Conservation (phyloP, 1,284 basidiomycete species). For the Mrakiaceae sp. region DNA sequence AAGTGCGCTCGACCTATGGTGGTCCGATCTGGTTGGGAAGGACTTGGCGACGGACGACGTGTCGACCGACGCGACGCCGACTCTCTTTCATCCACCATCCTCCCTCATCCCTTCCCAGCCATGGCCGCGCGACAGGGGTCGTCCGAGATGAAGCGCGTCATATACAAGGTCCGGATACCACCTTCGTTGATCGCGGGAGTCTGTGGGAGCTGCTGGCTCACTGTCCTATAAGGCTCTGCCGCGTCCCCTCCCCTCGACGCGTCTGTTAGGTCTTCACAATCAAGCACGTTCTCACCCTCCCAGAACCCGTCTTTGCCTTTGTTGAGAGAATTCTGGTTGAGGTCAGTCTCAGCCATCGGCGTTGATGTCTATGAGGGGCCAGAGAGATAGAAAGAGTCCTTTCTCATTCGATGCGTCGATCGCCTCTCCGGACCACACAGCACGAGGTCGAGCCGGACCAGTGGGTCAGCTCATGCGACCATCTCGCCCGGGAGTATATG, state of each 20-base stretch:
- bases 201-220: slow-evolving; percentile 2
- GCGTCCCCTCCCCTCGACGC: neutral
- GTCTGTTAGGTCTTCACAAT: slow-evolving; percentile 34
- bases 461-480: slow-evolving; percentile 54
- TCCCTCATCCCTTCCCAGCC: slow-evolving; percentile 2
- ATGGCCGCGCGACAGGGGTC: slow-evolving; percentile 4
- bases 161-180: slow-evolving; percentile 31
- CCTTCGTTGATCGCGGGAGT: neutral
- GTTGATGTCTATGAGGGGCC: neutral
- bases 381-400: slow-evolving; percentile 3
- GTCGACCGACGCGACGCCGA: no score
- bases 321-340: slow-evolving; percentile 33
- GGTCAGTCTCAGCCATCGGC: slow-evolving; percentile 19
- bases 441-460: slow-evolving; percentile 52
- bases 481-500: slow-evolving; percentile 77
- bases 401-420: neutral
- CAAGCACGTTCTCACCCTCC: slow-evolving; percentile 36
- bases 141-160: slow-evolving; percentile 27
- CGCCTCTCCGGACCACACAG: slow-evolving; percentile 24
- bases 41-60: no score
- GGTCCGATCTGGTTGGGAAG: no score
- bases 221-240: neutral
- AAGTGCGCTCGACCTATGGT: no score
- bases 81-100: slow-evolving; percentile 14
- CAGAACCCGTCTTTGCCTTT: slow-evolving; percentile 30